phyloP scores from a whole-genome alignment of 129 eudicot genomes.

The Oenanthe sinensis region DNA sequence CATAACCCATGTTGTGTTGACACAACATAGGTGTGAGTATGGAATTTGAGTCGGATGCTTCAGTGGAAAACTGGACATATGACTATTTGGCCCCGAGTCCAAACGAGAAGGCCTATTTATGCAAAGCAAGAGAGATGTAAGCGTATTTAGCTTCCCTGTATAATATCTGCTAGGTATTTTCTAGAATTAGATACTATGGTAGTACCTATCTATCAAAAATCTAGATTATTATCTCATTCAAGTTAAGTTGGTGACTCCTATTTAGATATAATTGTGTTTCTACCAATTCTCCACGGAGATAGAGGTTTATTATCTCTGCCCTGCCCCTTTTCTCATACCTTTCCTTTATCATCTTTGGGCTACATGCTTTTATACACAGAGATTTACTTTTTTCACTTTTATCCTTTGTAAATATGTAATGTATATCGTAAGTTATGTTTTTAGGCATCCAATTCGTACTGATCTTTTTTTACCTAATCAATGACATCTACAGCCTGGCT shows the following conservation, averaged over 20 bases:
- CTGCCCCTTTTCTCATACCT: not conserved
- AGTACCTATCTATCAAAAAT: not conserved
- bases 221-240: not conserved
- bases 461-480: not conserved
- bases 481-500: constrained; percentile 56
- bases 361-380: not conserved
- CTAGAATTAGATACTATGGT: not conserved
- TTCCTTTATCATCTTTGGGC: not conserved
- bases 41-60: not conserved
- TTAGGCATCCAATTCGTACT: not conserved
- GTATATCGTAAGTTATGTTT: not conserved
- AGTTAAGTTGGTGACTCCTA: not conserved
- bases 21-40: not conserved
- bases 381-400: not conserved
- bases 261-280: not conserved
- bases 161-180: not conserved
- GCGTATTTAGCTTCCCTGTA: not conserved
- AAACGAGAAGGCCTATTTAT: not conserved
- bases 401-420: not conserved
- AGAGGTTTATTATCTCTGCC: not conserved
- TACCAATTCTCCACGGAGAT: not conserved
- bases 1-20: not conserved
- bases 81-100: not conserved
- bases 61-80: not conserved
- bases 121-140: not conserved